These are phyloP conservation scores for Tagetes erecta DNA, from an alignment of 129 eudicot species.

Conservation along the genomic window DNA sequence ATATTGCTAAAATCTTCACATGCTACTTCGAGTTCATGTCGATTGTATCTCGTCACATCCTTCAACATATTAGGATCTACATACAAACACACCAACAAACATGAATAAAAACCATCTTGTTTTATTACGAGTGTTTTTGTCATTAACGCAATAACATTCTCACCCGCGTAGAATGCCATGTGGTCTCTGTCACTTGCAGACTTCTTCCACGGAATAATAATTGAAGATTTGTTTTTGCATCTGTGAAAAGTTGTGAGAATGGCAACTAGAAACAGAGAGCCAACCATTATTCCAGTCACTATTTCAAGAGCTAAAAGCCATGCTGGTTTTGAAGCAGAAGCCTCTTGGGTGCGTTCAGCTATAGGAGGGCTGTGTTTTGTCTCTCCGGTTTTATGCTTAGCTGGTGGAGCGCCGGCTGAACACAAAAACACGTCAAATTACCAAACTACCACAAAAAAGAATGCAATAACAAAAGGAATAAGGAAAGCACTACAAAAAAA, in stretches of 20 bases:
- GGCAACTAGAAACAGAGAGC: constrained; percentile 57
- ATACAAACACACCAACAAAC: constrained; percentile 11
- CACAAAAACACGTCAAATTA: constrained; percentile 13
- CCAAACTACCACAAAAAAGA: no score
- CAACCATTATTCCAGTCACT: constrained; percentile 71
- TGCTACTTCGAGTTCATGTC: constrained; percentile 92
- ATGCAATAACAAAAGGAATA: no score
- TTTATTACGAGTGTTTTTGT: not conserved
- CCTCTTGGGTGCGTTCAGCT: constrained; percentile 40
- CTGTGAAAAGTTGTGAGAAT: constrained; percentile 47
- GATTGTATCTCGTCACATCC: constrained; percentile 66
- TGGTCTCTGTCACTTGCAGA: constrained; percentile 61
- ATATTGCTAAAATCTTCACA: constrained; percentile 99
- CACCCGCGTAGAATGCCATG: constrained; percentile 61
- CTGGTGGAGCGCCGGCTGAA: constrained; percentile 49
- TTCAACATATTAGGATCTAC: constrained; percentile 73
- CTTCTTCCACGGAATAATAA: constrained; percentile 79
- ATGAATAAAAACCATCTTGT: not conserved
- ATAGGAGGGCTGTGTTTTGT: constrained; percentile 48
- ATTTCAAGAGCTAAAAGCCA: constrained; percentile 81
- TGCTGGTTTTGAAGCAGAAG: constrained; percentile 53
- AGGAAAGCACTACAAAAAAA: no score
- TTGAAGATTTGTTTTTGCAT: constrained; percentile 61
- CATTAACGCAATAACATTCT: not conserved
- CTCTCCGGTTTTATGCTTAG: constrained; percentile 46